Evolutionary conservation across 306 rosid species (phyloP), one percentile per base, ranked within the genome.

Genomic region (Castanea mollissima): DNA sequence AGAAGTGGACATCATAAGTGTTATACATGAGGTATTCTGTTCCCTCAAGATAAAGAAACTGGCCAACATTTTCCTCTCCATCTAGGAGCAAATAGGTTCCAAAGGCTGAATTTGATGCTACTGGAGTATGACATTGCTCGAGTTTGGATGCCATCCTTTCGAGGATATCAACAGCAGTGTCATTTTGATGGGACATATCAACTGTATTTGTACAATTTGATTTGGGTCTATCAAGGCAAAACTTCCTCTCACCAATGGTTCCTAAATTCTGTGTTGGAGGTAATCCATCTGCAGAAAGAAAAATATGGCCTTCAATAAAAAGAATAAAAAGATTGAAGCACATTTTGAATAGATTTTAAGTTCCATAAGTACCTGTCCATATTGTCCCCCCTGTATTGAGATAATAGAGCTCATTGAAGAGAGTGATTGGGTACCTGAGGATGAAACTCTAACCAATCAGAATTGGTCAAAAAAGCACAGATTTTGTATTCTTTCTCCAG

Each of bases 61-160:
- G 99, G 35, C 99, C 99, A 52, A 94, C 85, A 81, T 94, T 94
- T 84, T 94, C 99, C 63, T 94, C 97, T 81, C 95, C 97, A 70
- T 92, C 86, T 80, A 90, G 92, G 80, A 94, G 99, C 79, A 94
- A 84, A 86, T 82, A 84, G 69, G 89, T 76, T 73, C 99, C 99
- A 55, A 74, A 78, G 78, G 97, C 99, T 80, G 91, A 90, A 80
- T 80, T 92, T 41, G 97, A 85, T 55, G 89, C 81, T 23, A 64
- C 52, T 75, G 87, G 84, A 55, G 85, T 38, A 46, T 87, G 88
- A 20, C 82, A 55, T 87, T 88, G 80, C 86, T 92, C 92, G 46
- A 78, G 90, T 74, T 59, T 85, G 56, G 91, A 86, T 76, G 86
- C 87, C 90, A 94, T 88, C 79, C 90, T 91, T 86, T 89, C 95